Conservation (phyloP, 768 basidiomycete species). For the Serendipita sp. region DNA sequence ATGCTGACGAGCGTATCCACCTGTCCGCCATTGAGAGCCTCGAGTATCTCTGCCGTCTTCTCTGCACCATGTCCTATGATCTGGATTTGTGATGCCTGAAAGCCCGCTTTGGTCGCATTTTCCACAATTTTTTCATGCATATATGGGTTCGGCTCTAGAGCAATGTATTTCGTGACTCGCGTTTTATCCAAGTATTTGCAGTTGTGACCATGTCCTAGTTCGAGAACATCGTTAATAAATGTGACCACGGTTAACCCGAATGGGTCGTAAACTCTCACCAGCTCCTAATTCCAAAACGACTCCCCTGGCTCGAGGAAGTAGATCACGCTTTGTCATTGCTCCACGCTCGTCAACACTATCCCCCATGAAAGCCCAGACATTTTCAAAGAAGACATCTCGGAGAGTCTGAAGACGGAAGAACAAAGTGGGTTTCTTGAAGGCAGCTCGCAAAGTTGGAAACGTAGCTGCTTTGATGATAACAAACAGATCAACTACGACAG, state of each 20-base stretch:
- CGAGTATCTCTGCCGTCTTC: conserved; percentile 6
- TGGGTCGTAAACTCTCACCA: conserved; percentile 23
- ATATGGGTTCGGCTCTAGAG: conserved; percentile 48
- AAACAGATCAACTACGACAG: conserved; percentile 26
- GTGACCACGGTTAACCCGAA: neutral
- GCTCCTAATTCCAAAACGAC: conserved; percentile 54
- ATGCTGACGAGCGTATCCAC: conserved; percentile 52
- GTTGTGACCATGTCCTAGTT: conserved; percentile 45
- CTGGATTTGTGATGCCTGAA: conserved; percentile 37
- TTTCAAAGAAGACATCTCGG: conserved; percentile 39
- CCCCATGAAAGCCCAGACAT: conserved; percentile 40
- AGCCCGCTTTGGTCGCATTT: conserved; percentile 35
- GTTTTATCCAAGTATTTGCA: conserved; percentile 39
- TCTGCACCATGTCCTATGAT: conserved; percentile 53
- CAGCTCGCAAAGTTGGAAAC: conserved; percentile 30
- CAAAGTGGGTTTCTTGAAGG: conserved; percentile 27
- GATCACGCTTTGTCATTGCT: conserved; percentile 24
- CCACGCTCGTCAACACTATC: conserved; percentile 29
- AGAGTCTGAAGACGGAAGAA: conserved; percentile 29
- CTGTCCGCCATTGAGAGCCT: conserved; percentile 2
- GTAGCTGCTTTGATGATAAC: conserved; percentile 23
- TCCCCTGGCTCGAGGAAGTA: conserved; percentile 42
- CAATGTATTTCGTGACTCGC: conserved; percentile 47
- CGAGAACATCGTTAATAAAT: neutral
- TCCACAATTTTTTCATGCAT: conserved; percentile 45